phyloP scores from a whole-genome alignment of 495 filamentous ascomycete genomes.

The Schizothecium vesticola region DNA sequence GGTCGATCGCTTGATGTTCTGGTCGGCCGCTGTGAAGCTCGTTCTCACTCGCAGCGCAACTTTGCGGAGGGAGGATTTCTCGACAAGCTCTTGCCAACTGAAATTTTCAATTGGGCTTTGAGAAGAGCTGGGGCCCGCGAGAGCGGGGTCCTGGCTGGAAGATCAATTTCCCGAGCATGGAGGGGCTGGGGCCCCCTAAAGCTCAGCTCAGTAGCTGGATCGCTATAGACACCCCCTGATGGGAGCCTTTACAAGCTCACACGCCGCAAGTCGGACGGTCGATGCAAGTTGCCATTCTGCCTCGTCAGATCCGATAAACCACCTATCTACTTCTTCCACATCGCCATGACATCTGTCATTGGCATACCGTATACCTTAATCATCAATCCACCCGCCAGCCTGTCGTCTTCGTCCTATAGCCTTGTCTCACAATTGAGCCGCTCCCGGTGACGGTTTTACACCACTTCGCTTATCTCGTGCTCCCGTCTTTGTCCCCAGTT shows the following conservation, averaged over 20 bases:
- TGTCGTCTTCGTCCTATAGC: conserved; percentile 2
- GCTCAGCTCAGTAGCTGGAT: background rate
- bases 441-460: background rate
- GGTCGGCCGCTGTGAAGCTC: conserved; percentile 12
- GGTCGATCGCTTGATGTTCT: conserved; percentile 23
- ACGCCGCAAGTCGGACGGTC: background rate
- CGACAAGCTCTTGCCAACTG: background rate
- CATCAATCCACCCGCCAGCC: background rate
- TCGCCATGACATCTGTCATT: background rate
- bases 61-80: background rate
- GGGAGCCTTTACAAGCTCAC: background rate
- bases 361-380: background rate
- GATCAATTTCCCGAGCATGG: conserved; percentile 14
- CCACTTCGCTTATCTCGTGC: conserved; percentile 3
- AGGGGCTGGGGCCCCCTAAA: background rate
- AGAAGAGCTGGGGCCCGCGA: conserved; percentile 2
- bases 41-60: conserved; percentile 8
- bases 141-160: conserved; percentile 8
- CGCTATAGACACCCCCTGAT: background rate
- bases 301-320: background rate
- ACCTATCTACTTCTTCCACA: background rate
- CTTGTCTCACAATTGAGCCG: conserved; percentile 5
- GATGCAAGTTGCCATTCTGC: background rate
- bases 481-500: background rate
- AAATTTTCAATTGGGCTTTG: conserved; percentile 3